Conservation (phyloP, 257 asterid genomes). For the Solanum paucissectum region DNA sequence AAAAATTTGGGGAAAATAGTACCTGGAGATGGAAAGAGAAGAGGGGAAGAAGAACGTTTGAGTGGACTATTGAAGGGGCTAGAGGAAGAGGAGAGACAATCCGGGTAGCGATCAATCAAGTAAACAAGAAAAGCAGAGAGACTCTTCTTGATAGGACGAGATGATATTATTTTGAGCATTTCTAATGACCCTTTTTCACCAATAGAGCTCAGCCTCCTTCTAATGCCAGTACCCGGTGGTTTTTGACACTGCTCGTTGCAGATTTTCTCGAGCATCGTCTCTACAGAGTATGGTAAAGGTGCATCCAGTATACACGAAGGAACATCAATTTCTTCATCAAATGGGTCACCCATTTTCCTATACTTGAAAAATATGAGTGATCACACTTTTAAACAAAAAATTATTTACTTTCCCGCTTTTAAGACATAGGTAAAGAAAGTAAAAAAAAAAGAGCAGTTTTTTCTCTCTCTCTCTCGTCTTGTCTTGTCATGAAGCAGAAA, state of each 20-base stretch:
- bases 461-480: background rate
- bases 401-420: background rate
- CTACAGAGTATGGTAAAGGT: constrained; percentile 24
- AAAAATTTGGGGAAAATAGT: background rate
- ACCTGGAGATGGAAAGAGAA: background rate
- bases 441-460: too few species aligned
- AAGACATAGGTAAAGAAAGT: background rate
- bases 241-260: constrained; percentile 13
- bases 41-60: background rate
- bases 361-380: background rate
- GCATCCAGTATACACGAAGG: background rate
- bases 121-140: constrained; percentile 12
- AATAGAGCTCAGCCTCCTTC: constrained; percentile 14
- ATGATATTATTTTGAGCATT: constrained; percentile 8
- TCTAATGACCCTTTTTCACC: constrained; percentile 21
- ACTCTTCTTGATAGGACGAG: background rate
- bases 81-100: background rate
- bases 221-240: background rate
- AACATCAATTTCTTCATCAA: background rate
- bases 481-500: background rate
- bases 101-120: constrained; percentile 7
- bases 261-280: constrained; percentile 3
- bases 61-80: background rate
- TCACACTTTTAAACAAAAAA: background rate
- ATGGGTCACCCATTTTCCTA: background rate